These are phyloP conservation scores for Eucalyptus pauciflora DNA, from an alignment of 345 rosid species.

Conservation along the genomic window DNA sequence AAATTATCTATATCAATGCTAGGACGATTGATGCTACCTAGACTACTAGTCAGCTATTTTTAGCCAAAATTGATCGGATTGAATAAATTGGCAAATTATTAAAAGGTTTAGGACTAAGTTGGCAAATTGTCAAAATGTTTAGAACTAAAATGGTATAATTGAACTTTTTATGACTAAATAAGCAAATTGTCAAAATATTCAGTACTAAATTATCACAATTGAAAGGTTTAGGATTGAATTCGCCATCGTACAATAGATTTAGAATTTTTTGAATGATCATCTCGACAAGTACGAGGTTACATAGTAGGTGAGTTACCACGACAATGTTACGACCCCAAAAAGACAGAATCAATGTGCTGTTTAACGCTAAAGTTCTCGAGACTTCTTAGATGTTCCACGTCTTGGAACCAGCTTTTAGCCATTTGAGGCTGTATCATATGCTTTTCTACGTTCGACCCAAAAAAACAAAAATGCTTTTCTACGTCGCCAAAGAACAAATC, in stretches of 20 bases:
- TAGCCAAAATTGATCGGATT: rapidly evolving
- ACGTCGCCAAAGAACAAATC: neutral
- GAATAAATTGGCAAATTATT: too few relatives aligned
- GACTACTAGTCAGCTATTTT: rapidly evolving
- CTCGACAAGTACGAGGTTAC: too few relatives aligned
- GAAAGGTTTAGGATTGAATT: too few relatives aligned
- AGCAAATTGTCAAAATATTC: too few relatives aligned
- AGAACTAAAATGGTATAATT: too few relatives aligned
- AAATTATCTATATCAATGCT: too few relatives aligned
- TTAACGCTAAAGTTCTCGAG: neutral
- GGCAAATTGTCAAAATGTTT: too few relatives aligned
- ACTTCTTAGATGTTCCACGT: neutral
- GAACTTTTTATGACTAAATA: too few relatives aligned
- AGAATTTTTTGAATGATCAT: too few relatives aligned
- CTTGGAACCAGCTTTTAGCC: neutral
- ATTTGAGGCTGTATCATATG: neutral
- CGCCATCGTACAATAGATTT: rapidly evolving
- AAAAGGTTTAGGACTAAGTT: too few relatives aligned
- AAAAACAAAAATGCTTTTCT: neutral
- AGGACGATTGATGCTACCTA: too few relatives aligned
- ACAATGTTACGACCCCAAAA: neutral
- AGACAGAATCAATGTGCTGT: neutral
- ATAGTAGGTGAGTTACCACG: neutral
- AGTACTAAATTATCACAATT: rapidly evolving
- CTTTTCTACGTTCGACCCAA: too few relatives aligned